Percentiles rank a stretch among this genome's conserved stretches.
phyloP scores from a whole-genome alignment of 2,329 filamentous ascomycete genomes.

The Hymenoscyphus linearis region DNA sequence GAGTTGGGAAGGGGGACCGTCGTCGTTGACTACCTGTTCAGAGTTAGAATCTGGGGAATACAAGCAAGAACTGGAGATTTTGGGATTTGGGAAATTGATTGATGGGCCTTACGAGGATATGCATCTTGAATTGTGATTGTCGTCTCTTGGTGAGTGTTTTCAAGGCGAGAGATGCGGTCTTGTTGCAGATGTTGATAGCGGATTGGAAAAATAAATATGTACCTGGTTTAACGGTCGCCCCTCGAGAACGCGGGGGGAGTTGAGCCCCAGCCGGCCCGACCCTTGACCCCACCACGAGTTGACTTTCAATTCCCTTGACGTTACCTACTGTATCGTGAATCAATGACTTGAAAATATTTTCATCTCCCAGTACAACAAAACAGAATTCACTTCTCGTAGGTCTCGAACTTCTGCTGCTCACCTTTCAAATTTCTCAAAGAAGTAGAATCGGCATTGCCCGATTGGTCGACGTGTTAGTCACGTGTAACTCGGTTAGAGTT shows the following conservation, averaged over 20 bases:
- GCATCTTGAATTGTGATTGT: slow-evolving; percentile 36
- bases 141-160: not conserved
- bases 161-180: not conserved
- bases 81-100: slow-evolving; percentile 5
- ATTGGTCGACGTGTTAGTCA: too few relatives aligned
- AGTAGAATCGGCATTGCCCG: too few relatives aligned
- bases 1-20: slow-evolving; percentile 71
- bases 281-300: not conserved
- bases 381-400: too few relatives aligned
- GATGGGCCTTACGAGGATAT: slow-evolving; percentile 42
- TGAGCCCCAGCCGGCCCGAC: not conserved
- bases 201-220: not conserved
- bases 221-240: not conserved
- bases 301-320: not conserved
- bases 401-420: too few relatives aligned
- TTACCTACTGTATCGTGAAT: too few relatives aligned
- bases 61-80: not conserved
- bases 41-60: not conserved
- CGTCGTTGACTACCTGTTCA: slow-evolving; percentile 62
- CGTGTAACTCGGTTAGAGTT: too few relatives aligned
- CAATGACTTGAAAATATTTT: too few relatives aligned
- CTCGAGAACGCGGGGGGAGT: not conserved
- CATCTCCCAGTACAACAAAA: too few relatives aligned
- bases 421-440: too few relatives aligned
- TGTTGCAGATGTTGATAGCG: slow-evolving; percentile 4